phyloP scores from a whole-genome alignment of 768 basidiomycete genomes.

The Rhodotorula babjevae region DNA sequence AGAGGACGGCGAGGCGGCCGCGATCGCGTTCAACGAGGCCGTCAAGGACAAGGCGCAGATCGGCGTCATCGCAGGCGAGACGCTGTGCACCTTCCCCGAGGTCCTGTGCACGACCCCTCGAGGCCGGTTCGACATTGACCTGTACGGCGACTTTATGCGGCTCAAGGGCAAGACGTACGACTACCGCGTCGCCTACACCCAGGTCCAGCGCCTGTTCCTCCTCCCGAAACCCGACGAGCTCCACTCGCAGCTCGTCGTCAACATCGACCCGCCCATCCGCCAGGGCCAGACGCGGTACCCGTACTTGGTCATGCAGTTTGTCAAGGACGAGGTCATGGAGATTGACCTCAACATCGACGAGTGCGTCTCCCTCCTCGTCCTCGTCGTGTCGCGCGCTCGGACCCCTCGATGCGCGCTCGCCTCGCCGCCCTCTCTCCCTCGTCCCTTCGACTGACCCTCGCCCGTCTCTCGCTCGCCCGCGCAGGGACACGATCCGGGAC shows the following conservation, averaged over 20 bases:
- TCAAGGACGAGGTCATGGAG: conserved; percentile 93
- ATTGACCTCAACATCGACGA: conserved; percentile 89
- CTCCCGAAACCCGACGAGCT: conserved; percentile 88
- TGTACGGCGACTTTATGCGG: conserved; percentile 90
- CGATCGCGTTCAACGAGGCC: conserved; percentile 91
- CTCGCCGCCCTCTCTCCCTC: conserved; percentile 44
- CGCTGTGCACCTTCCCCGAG: conserved; percentile 90
- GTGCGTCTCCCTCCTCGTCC: conserved; percentile 43
- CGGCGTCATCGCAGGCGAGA: conserved; percentile 81
- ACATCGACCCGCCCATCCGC: conserved; percentile 84
- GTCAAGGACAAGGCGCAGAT: conserved; percentile 96
- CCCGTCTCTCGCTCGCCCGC: too few relatives aligned
- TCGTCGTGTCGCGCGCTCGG: too few relatives aligned
- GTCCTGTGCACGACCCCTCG: conserved; percentile 83
- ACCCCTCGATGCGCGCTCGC: too few relatives aligned
- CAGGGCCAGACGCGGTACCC: conserved; percentile 98
- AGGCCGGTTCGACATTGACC: conserved; percentile 72
- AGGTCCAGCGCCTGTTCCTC: conserved; percentile 81
- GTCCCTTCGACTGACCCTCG: conserved; percentile 42
- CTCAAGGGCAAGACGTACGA: conserved; percentile 98
- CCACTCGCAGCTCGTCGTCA: conserved; percentile 91
- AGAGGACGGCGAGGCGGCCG: conserved; percentile 55
- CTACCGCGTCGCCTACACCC: conserved; percentile 89
- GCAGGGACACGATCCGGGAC: conserved; percentile 47
- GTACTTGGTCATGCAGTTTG: conserved; percentile 96